Evolutionary conservation across 345 rosid species (phyloP).

Genomic region (Populus pruinosa): DNA sequence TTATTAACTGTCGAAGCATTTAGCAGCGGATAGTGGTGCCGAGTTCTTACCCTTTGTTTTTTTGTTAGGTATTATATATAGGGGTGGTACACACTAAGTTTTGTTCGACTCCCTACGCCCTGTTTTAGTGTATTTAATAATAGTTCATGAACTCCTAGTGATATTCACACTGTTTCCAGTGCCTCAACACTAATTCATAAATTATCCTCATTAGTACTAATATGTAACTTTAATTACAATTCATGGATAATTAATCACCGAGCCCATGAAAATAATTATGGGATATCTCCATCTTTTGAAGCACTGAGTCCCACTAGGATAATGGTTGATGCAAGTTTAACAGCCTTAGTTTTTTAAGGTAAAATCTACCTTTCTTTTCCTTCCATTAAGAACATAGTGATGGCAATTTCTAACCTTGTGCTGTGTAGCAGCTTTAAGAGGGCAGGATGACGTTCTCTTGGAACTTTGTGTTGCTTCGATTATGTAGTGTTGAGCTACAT

Average conservation of each 20-base stretch:
- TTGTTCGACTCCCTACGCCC: constrained; percentile 24
- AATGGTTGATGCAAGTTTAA: too few relatives aligned
- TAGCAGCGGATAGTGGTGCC: constrained; percentile 26
- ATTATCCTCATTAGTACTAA: neutral
- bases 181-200: neutral
- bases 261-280: neutral
- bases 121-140: constrained; percentile 11
- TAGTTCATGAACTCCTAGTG: neutral
- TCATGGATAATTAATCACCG: constrained; percentile 3
- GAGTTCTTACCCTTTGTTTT: neutral
- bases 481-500: too few relatives aligned
- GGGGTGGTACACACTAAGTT: constrained; percentile 25
- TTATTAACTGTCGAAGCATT: neutral
- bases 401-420: too few relatives aligned
- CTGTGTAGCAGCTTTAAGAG: too few relatives aligned
- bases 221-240: neutral
- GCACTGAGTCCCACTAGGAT: neutral
- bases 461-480: too few relatives aligned
- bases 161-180: constrained; percentile 3
- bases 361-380: too few relatives aligned
- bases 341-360: too few relatives aligned
- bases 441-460: too few relatives aligned
- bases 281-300: neutral
- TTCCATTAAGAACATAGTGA: too few relatives aligned
- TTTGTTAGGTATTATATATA: neutral